Conservation (phyloP, 495 filamentous ascomycete genomes). For the Stereocaulon alpinum region DNA sequence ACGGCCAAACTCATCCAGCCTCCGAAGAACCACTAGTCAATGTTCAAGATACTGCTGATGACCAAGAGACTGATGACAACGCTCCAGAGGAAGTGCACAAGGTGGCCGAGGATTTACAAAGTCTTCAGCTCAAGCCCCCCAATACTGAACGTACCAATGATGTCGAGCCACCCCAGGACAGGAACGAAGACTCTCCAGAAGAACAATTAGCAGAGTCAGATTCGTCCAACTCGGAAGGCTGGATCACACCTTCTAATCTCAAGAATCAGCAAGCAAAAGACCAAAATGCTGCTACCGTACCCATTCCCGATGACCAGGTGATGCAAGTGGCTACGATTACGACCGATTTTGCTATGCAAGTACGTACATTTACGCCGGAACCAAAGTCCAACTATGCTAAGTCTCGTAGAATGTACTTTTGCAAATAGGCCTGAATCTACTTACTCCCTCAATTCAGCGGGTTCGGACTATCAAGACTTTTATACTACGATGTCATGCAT, state of each 20-base stretch:
- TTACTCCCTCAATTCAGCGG: slow-evolving; percentile 61
- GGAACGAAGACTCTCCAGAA: slow-evolving; percentile 4
- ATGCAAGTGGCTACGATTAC: slow-evolving; percentile 83
- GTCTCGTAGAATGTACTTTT: slow-evolving; percentile 61
- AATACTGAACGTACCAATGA: not conserved
- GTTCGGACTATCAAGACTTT: slow-evolving; percentile 74
- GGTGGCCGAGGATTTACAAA: not conserved
- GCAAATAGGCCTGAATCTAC: slow-evolving; percentile 86
- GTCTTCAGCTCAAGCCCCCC: not conserved
- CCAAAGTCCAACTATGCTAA: not conserved
- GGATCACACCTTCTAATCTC: slow-evolving; percentile 93
- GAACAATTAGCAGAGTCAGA: slow-evolving; percentile 29
- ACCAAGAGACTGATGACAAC: not conserved
- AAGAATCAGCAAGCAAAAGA: slow-evolving; percentile 69
- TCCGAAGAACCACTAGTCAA: not conserved
- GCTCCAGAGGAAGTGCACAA: not conserved
- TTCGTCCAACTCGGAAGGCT: slow-evolving; percentile 61
- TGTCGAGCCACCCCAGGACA: slow-evolving; percentile 12
- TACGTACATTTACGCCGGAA: not conserved
- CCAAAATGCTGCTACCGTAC: slow-evolving; percentile 36
- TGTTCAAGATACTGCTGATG: not conserved
- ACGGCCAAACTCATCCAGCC: not conserved
- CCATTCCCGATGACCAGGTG: slow-evolving; percentile 44
- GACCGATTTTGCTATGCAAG: slow-evolving; percentile 89
- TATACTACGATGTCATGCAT: slow-evolving; percentile 88